Percentiles rank a stretch among this genome's conserved stretches.
phyloP scores from a whole-genome alignment of 805 yeast species.

The Pichia insulana region DNA sequence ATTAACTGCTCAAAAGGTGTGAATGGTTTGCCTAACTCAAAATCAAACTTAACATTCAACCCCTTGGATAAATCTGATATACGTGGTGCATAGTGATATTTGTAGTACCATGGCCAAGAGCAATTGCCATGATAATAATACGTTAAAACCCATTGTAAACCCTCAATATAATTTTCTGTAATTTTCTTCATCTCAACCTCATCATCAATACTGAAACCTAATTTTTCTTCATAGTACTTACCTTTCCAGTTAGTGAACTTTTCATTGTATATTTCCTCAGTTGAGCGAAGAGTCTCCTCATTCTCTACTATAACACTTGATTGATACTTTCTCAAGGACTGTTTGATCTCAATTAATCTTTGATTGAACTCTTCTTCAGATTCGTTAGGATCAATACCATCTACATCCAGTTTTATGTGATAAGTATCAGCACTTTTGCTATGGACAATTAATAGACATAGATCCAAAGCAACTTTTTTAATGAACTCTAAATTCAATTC shows the following conservation, averaged over 20 bases:
- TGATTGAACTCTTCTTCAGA: slow-evolving; percentile 54
- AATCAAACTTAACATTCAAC: slow-evolving; percentile 50
- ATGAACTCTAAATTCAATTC: slow-evolving; percentile 49
- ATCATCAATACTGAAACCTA: slow-evolving; percentile 58
- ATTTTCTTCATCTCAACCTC: slow-evolving; percentile 51
- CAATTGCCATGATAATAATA: slow-evolving; percentile 87
- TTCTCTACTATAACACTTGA: slow-evolving; percentile 55
- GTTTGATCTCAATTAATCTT: slow-evolving; percentile 43
- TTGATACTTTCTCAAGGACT: slow-evolving; percentile 55
- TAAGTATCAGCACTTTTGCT: slow-evolving; percentile 48
- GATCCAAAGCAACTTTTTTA: slow-evolving; percentile 54
- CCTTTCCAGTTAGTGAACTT: slow-evolving; percentile 81
- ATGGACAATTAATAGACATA: slow-evolving; percentile 59
- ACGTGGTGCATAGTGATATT: slow-evolving; percentile 88
- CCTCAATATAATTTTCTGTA: slow-evolving; percentile 80
- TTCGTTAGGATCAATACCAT: slow-evolving; percentile 63
- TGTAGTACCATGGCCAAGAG: slow-evolving; percentile 94
- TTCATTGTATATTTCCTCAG: slow-evolving; percentile 56
- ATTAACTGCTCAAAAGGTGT: slow-evolving; percentile 91
- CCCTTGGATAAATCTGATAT: slow-evolving; percentile 80
- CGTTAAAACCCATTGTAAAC: slow-evolving; percentile 91
- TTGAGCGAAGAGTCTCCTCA: slow-evolving; percentile 41
- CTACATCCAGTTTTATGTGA: slow-evolving; percentile 57
- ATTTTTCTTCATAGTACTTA: slow-evolving; percentile 73
- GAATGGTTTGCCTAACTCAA: slow-evolving; percentile 71